Evolutionary conservation across 1,284 basidiomycete genomes (phyloP), one percentile per base, ranked within the genome.

Genomic region (Volvariella volvacea): DNA sequence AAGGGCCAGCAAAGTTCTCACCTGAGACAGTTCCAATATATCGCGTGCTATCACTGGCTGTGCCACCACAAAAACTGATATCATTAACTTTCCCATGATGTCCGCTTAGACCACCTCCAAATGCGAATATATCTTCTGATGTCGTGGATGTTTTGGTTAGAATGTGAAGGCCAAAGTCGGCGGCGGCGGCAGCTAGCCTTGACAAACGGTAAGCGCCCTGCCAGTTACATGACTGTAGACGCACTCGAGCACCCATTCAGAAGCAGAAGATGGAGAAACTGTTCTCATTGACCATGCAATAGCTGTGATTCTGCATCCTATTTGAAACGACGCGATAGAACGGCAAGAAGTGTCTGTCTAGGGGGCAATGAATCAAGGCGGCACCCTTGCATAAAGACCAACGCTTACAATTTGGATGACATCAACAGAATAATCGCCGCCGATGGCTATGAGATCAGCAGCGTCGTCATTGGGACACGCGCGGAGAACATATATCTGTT

Each of bases 1-100:
- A 41, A 28, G 30, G 21, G 32, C 43, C 20, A 39, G 4, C 28
- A 36, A 38, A 30, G 31, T 10, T 59, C 68, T 48, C 51, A 80
- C 86, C 86, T 41, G 84, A 85, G 17, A 87, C 83, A 4, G 86
- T 87, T 8, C 85, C 87, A 42, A 89, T 73, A 60, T 88, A 89
- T 49, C 82, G 72, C 20, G 73, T 68, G 53, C 71, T 76, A 53
- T 84, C 82, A 50, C 76, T 71, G 39, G 74, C 74, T 50, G 70
- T 73, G 3, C 85, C 83, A 2, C 84, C 84, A 54, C 83, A 86
- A 55, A 84, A 88, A 20, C 78, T 69, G 69, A 89, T 80, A 50
- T 80, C 85, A 50, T 80, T 88, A 8, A 90, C 66, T 55, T 71
- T 76, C 31, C 78, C 79, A 59, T 88, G 80, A 55, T 88, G 86